Conservation (phyloP, 2,329 filamentous ascomycete genomes). For the Aspergillus eucalypticola region DNA sequence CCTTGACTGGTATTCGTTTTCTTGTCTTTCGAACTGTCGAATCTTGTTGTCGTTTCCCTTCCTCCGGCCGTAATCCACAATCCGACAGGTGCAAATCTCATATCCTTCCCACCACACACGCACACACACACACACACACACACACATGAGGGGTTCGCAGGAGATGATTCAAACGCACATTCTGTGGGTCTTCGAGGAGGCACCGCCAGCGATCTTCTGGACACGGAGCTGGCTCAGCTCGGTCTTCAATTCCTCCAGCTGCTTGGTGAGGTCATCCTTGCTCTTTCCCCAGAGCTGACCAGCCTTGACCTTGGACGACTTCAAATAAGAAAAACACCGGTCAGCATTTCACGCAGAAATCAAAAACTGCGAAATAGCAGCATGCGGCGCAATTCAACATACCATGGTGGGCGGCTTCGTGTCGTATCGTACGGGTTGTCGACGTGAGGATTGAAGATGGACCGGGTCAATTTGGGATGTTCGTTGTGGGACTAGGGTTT, state of each 20-base stretch:
- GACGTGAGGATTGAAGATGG: slow-evolving; percentile 47
- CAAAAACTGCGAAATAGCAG: slow-evolving; percentile 1
- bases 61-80: not conserved
- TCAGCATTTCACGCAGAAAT: slow-evolving; percentile 22
- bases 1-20: not conserved
- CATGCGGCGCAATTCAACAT: slow-evolving; percentile 29
- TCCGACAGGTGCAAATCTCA: slow-evolving; percentile 1
- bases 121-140: too few species aligned
- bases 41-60: not conserved
- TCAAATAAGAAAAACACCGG: slow-evolving; percentile 18
- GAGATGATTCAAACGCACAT: slow-evolving; percentile 67
- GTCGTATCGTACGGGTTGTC: slow-evolving; percentile 49
- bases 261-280: slow-evolving; percentile 97
- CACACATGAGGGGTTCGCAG: slow-evolving; percentile 12
- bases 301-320: slow-evolving; percentile 85
- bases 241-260: slow-evolving; percentile 90
- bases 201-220: slow-evolving; percentile 94
- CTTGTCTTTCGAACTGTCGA: not conserved
- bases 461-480: slow-evolving; percentile 40
- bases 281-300: slow-evolving; percentile 97
- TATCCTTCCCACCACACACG: slow-evolving; percentile 2
- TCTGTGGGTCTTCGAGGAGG: slow-evolving; percentile 93
- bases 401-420: slow-evolving; percentile 47
- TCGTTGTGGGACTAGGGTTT: slow-evolving; percentile 51
- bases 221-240: slow-evolving; percentile 96